phyloP scores from a whole-genome alignment of 2,329 filamentous ascomycete genomes.

The Exophiala sideris region DNA sequence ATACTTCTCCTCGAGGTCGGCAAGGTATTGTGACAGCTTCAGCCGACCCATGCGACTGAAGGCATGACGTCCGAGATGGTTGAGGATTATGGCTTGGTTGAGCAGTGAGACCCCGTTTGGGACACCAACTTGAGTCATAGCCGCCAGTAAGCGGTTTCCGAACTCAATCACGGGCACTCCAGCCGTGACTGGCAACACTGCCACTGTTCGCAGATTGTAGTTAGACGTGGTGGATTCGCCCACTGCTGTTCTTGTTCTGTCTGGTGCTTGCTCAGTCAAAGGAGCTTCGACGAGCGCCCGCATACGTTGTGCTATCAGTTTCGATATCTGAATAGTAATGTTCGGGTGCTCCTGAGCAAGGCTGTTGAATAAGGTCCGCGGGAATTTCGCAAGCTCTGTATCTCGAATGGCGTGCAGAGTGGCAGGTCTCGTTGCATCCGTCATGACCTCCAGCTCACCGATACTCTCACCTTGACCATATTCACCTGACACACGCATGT shows the following conservation, averaged over 20 bases:
- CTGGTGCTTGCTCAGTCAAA: conserved; percentile 62
- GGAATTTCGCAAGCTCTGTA: conserved; percentile 93
- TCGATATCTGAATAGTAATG: conserved; percentile 98
- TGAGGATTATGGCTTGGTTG: conserved; percentile 89
- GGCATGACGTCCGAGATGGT: conserved; percentile 90
- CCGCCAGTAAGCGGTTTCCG: conserved; percentile 80
- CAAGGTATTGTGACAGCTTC: conserved; percentile 91
- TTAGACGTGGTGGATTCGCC: conserved; percentile 62
- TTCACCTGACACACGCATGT: conserved; percentile 82
- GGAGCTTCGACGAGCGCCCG: conserved; percentile 80
- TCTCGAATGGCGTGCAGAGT: conserved; percentile 95
- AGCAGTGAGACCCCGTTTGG: conserved; percentile 86
- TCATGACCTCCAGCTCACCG: conserved; percentile 93
- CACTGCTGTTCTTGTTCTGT: conserved; percentile 50
- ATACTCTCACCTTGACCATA: conserved; percentile 97
- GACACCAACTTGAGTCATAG: conserved; percentile 82
- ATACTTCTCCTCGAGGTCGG: conserved; percentile 95
- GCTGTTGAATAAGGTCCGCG: conserved; percentile 94
- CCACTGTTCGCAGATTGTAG: conserved; percentile 87
- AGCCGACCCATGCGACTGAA: conserved; percentile 98
- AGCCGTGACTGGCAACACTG: conserved; percentile 82
- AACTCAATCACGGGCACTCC: conserved; percentile 96
- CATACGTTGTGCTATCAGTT: conserved; percentile 96
- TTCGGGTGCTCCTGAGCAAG: conserved; percentile 94
- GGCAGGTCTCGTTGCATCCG: conserved; percentile 83